Conservation (phyloP, 106 monocot genomes). For the Dioscorea zingiberensis region DNA sequence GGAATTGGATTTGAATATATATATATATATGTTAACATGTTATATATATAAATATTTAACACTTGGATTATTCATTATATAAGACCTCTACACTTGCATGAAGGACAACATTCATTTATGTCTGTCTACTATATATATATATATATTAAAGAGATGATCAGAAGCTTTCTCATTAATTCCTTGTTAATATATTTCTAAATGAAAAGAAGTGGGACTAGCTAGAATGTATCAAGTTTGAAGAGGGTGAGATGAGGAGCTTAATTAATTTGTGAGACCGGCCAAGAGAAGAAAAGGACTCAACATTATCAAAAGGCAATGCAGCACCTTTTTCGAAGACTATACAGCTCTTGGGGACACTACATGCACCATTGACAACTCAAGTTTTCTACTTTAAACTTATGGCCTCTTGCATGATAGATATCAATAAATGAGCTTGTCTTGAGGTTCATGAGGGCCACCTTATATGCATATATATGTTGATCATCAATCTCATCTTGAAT, state of each 20-base stretch:
- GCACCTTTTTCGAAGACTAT: not conserved
- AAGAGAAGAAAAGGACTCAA: not conserved
- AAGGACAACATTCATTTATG: not conserved
- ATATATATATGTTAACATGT: too few species aligned
- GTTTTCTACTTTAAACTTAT: too few species aligned
- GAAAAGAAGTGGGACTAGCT: not conserved
- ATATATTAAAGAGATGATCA: not conserved
- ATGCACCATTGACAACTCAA: constrained; percentile 4
- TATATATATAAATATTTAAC: too few species aligned
- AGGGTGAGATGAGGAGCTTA: not conserved
- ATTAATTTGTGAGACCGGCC: too few species aligned
- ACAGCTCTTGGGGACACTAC: not conserved
- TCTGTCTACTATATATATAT: not conserved
- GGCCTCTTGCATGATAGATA: not conserved
- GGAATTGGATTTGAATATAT: too few species aligned
- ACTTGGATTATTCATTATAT: too few species aligned
- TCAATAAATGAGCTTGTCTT: not conserved
- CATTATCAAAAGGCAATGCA: not conserved
- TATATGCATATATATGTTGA: too few species aligned
- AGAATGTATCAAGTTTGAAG: not conserved
- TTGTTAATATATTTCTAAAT: too few species aligned
- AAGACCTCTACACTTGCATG: too few species aligned
- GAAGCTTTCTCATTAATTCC: too few species aligned
- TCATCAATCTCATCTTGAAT: too few species aligned
- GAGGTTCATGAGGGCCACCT: too few species aligned